phyloP scores from a whole-genome alignment of 2,329 filamentous ascomycete species.

The Beauveria caledonica region DNA sequence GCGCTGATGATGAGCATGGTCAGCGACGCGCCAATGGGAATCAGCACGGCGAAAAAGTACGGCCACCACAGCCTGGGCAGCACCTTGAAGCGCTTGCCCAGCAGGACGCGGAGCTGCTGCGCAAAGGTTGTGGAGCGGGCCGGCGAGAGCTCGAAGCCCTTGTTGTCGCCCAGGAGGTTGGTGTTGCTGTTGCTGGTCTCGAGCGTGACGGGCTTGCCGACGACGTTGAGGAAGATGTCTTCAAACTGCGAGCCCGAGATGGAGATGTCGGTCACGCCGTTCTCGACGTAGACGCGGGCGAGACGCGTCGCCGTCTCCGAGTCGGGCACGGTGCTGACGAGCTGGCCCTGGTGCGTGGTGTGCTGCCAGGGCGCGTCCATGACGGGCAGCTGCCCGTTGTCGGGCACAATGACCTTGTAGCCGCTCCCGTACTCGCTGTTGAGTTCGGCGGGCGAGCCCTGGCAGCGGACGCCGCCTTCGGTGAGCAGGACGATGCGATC shows the following conservation, averaged over 20 bases:
- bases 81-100: constrained; percentile 65
- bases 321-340: constrained; percentile 44
- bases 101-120: constrained; percentile 59
- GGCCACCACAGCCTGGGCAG: constrained; percentile 68
- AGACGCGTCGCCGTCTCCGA: constrained; percentile 21
- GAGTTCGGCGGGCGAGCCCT: constrained; percentile 56
- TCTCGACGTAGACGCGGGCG: constrained; percentile 36
- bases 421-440: constrained; percentile 56
- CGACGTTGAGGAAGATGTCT: constrained; percentile 25
- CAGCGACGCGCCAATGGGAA: neutral
- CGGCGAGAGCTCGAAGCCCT: neutral
- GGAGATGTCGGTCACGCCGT: constrained; percentile 31
- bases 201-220: constrained; percentile 16
- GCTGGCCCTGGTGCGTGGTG: constrained; percentile 31
- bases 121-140: constrained; percentile 12
- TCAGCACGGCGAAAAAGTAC: constrained; percentile 59
- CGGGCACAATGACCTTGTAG: constrained; percentile 45
- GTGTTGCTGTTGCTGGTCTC: neutral
- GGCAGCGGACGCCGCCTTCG: constrained; percentile 51
- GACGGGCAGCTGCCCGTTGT: neutral
- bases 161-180: constrained; percentile 5
- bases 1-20: neutral
- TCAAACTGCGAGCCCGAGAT: constrained; percentile 25
- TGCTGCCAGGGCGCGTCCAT: neutral
- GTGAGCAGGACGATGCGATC: constrained; percentile 61